Base-by-base conservation (phyloP, 352 stramenopile species). In the Phytophthora agathidicida region DNA sequence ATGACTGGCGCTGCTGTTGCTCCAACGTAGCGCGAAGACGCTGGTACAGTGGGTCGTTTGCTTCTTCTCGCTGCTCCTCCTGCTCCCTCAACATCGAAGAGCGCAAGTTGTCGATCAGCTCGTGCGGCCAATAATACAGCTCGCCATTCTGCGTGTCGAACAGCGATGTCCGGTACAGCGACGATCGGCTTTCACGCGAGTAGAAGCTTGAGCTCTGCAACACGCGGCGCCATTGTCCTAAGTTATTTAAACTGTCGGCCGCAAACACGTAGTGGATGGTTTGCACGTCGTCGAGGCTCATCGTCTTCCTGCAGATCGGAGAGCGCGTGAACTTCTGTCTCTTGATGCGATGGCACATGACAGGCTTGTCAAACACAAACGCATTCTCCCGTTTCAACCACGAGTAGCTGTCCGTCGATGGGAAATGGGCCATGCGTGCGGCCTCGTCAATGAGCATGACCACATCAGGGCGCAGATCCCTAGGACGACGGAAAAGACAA, bases 71-170 rank as follows among this genome's bases (percentile, higher is more conserved):
- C 31, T 74, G 53, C 4, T 60, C 16, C 19, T 68, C 60, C 20
- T 68, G 65, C 16, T 71, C 53, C 14, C 35, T 44, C 55, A 74
- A 46, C 13, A 74, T 67, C 10, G 65, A 68, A 31, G 44, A 59
- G n/a, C 65, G 66, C 23, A 75, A 16, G 37, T 68, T 71, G 27
- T 75, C 61, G 14, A 75, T 46, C 7, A 78, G 35, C 17, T 78
- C 60, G 5, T 78, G 60, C 23, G 69, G 69, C 69, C 69, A 78
- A 54, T 78, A 78, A 44, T 73, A 78, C n/a, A 73, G n/a, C 46
- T 78, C 69, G 1, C 60, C 46, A 28, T 66, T 65, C 13, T 65
- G 58, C 16, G 68, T 48, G 31, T 72, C 60, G 30, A 64, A 62
- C 4, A 68, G 37, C 19, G 49, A 56, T 9, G 65, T 38, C 9